These are phyloP conservation scores for Fusarium ambrosium DNA, from an alignment of 2,329 filamentous ascomycete species.

Conservation along the genomic window DNA sequence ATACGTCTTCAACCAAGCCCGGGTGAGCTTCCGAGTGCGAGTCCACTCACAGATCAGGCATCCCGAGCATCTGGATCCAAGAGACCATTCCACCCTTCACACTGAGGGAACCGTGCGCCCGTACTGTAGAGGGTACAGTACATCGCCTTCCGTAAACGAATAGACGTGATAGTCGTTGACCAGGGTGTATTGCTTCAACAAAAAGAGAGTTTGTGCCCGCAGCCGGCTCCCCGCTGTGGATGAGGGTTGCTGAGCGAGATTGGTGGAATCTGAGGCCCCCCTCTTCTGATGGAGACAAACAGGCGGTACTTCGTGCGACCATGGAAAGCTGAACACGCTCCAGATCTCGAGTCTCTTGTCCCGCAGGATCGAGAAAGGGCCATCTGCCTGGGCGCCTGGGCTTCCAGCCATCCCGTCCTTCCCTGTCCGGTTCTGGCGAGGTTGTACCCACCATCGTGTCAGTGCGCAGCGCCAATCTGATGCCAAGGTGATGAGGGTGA, in stretches of 20 bases:
- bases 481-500: neutral
- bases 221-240: constrained; percentile 30
- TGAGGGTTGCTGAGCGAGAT: constrained; percentile 15
- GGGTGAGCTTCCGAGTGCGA: neutral
- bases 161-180: constrained; percentile 4
- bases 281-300: neutral
- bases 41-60: constrained; percentile 3
- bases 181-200: constrained; percentile 13
- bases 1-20: neutral
- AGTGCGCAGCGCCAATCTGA: constrained; percentile 9
- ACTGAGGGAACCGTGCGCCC: constrained; percentile 3
- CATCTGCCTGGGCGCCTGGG: neutral
- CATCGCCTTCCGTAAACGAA: neutral
- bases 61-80: constrained; percentile 26
- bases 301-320: neutral
- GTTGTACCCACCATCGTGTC: neutral
- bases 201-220: constrained; percentile 21
- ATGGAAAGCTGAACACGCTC: constrained; percentile 4
- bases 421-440: neutral
- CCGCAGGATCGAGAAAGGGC: constrained; percentile 7
- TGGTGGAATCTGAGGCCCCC: constrained; percentile 2
- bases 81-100: constrained; percentile 13
- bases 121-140: neutral
- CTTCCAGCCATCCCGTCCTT: neutral
- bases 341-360: constrained; percentile 20